A percentile compares a stretch with the other conserved stretches of the same genome.
Evolutionary conservation across 129 eudicot species (phyloP).

Genomic region (Silybum marianum): DNA sequence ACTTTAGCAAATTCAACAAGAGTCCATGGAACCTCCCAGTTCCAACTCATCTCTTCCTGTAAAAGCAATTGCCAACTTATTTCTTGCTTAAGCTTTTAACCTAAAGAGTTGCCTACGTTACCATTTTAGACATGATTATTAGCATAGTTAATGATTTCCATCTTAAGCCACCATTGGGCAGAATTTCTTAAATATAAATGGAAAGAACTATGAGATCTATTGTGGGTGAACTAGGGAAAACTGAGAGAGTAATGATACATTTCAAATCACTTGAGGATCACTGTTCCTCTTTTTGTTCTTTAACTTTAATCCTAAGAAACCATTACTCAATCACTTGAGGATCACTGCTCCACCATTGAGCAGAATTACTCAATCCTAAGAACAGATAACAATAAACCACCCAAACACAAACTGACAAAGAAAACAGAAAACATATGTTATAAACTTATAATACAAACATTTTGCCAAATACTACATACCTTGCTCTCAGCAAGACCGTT

Average conservation of each 20-base stretch:
- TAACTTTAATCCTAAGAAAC: too few species aligned
- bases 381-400: neutral
- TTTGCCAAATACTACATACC: slow-evolving; percentile 42
- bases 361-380: slow-evolving; percentile 13
- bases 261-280: neutral
- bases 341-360: too few species aligned
- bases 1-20: neutral
- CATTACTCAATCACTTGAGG: too few species aligned
- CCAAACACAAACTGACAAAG: neutral
- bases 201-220: neutral
- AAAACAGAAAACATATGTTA: neutral
- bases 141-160: neutral
- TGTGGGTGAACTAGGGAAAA: neutral
- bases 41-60: neutral
- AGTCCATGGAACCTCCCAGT: neutral
- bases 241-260: neutral
- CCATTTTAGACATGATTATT: neutral
- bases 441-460: neutral
- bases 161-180: neutral
- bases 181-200: neutral
- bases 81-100: neutral
- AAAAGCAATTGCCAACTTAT: slow-evolving; percentile 7
- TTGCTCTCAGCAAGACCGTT: slow-evolving; percentile 32
- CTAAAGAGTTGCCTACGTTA: slow-evolving; percentile 9
- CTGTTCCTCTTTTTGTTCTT: slow-evolving; percentile 1